These are phyloP conservation scores for slime mould (Dictyostelium discoideum) DNA, from an alignment of 78 protist genomes.

Conservation along the genomic window dicty_2.7 NC_007088.5:2960501-2961000, in stretches of 20 bases:
- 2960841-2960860: slow-evolving; percentile 29
- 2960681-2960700: background rate
- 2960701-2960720: no score
- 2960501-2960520: no score
- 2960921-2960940: background rate
- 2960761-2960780: background rate
- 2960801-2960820: slow-evolving; percentile 10
- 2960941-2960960: background rate
- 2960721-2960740: no score
- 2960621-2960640: slow-evolving; percentile 8
- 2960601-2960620: background rate
- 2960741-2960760: background rate
- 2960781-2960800: slow-evolving; percentile 57
- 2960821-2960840: background rate
- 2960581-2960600: slow-evolving; percentile 8
- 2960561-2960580: slow-evolving; percentile 8
- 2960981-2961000: background rate
- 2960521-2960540: no score
- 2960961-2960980: background rate
- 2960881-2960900: slow-evolving; percentile 11
- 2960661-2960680: background rate
- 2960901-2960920: background rate
- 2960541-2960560: background rate
- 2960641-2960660: slow-evolving; percentile 7
- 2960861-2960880: slow-evolving; percentile 25